Evolutionary conservation across 2,329 filamentous ascomycete species (phyloP).

Genomic region (Ustilaginoidea virens): DNA sequence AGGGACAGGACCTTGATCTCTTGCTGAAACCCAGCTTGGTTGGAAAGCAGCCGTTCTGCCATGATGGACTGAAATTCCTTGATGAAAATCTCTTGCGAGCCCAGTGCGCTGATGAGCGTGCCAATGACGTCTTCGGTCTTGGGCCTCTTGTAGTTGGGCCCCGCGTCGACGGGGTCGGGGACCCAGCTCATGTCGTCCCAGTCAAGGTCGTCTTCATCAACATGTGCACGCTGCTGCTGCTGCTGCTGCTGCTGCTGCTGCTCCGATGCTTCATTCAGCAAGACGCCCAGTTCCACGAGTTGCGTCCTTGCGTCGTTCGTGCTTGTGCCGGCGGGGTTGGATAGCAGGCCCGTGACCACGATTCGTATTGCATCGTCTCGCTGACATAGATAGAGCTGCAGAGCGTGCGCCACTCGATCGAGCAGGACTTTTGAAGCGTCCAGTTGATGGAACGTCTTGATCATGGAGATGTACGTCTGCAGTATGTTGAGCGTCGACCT

Average conservation of each 20-base stretch:
- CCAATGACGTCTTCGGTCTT: slow-evolving; percentile 85
- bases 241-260: too few relatives aligned
- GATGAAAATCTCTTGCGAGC: slow-evolving; percentile 82
- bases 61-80: slow-evolving; percentile 84
- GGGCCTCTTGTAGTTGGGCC: slow-evolving; percentile 78
- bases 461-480: slow-evolving; percentile 65
- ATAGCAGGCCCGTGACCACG: slow-evolving; percentile 58
- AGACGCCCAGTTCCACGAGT: slow-evolving; percentile 50
- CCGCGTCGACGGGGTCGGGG: slow-evolving; percentile 84
- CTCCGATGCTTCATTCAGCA: slow-evolving; percentile 47
- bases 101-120: slow-evolving; percentile 75
- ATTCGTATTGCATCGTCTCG: slow-evolving; percentile 65
- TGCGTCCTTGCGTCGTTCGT: slow-evolving; percentile 29
- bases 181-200: slow-evolving; percentile 91
- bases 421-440: slow-evolving; percentile 67
- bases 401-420: slow-evolving; percentile 55
- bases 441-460: slow-evolving; percentile 58
- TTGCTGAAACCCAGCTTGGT: slow-evolving; percentile 56
- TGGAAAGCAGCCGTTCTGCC: slow-evolving; percentile 61
- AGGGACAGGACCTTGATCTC: slow-evolving; percentile 73
- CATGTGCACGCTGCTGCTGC: slow-evolving; percentile 34
- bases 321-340: slow-evolving; percentile 40
- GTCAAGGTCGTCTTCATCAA: slow-evolving; percentile 57
- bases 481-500: slow-evolving; percentile 63
- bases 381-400: slow-evolving; percentile 62